Evolutionary conservation across 345 rosid species (phyloP).

Genomic region (Hibiscus syriacus): DNA sequence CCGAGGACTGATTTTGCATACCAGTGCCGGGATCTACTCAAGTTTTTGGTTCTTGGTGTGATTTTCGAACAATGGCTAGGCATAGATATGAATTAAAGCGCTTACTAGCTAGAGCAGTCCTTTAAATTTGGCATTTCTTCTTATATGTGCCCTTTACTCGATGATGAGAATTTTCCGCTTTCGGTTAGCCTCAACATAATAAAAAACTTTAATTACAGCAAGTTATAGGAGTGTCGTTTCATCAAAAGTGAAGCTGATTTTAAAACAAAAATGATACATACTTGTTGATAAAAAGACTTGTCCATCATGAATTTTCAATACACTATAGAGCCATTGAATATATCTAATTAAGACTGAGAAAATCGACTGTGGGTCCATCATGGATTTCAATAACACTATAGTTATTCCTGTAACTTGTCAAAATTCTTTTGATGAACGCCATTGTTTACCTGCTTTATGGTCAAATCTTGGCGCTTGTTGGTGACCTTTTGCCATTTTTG

Average conservation of each 20-base stretch:
- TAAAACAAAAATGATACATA: too few relatives aligned
- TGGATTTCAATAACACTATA: not conserved
- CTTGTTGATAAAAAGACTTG: too few relatives aligned
- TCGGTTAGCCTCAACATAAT: not conserved
- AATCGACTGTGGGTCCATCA: not conserved
- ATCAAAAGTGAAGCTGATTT: too few relatives aligned
- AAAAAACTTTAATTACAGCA: not conserved
- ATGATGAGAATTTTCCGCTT: not conserved
- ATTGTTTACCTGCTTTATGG: not conserved
- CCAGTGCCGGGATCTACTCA: not conserved
- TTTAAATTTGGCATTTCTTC: slow-evolving; percentile 6
- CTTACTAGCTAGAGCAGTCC: not conserved
- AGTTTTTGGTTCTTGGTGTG: not conserved
- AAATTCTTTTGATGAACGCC: not conserved
- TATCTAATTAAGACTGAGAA: not conserved
- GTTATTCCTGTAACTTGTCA: not conserved
- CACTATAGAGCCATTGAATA: too few relatives aligned
- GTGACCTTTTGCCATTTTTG: not conserved
- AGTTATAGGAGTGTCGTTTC: too few relatives aligned
- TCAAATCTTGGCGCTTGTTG: not conserved
- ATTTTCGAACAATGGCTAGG: slow-evolving; percentile 4
- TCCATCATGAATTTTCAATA: too few relatives aligned
- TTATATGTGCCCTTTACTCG: not conserved
- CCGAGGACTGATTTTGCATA: not conserved
- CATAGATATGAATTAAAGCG: not conserved